phyloP scores from a whole-genome alignment of 257 asterid genomes.

The Gynochthodes officinalis region DNA sequence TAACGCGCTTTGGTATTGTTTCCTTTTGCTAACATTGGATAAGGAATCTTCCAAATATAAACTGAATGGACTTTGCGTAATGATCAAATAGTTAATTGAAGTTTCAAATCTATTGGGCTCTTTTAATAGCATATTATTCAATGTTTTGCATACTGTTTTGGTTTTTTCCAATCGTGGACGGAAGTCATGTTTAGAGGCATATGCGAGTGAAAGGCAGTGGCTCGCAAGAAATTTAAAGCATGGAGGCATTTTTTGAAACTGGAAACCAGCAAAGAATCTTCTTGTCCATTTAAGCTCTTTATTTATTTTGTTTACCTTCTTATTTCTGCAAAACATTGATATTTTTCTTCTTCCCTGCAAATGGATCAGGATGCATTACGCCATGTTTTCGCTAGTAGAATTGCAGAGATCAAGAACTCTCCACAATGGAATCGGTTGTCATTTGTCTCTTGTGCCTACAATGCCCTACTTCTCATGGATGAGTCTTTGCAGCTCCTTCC shows the following conservation, averaged over 20 bases:
- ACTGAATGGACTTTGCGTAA: not conserved
- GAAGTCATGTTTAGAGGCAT: too few species aligned
- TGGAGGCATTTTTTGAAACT: not conserved
- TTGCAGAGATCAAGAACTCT: slow-evolving; percentile 79
- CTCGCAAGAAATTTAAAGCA: too few species aligned
- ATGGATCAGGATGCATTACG: slow-evolving; percentile 72
- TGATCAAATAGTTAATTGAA: not conserved
- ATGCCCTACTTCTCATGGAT: slow-evolving; percentile 85
- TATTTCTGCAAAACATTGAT: slow-evolving; percentile 1
- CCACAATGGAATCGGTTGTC: slow-evolving; percentile 84
- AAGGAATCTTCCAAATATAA: not conserved
- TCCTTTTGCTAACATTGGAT: not conserved
- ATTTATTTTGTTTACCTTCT: not conserved
- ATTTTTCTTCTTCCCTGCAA: slow-evolving; percentile 1
- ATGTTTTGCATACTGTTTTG: not conserved
- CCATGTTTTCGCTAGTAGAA: slow-evolving; percentile 88
- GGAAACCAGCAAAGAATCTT: not conserved
- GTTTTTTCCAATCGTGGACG: not conserved
- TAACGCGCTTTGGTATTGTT: not conserved
- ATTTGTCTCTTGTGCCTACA: slow-evolving; percentile 83
- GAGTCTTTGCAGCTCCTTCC: slow-evolving; percentile 97
- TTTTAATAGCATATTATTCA: not conserved
- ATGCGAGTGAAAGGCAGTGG: not conserved
- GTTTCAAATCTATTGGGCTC: not conserved
- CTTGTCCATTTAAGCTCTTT: not conserved